Evolutionary conservation across 2,329 filamentous ascomycete genomes (phyloP).

Genomic region (Hysterium pulicare): DNA sequence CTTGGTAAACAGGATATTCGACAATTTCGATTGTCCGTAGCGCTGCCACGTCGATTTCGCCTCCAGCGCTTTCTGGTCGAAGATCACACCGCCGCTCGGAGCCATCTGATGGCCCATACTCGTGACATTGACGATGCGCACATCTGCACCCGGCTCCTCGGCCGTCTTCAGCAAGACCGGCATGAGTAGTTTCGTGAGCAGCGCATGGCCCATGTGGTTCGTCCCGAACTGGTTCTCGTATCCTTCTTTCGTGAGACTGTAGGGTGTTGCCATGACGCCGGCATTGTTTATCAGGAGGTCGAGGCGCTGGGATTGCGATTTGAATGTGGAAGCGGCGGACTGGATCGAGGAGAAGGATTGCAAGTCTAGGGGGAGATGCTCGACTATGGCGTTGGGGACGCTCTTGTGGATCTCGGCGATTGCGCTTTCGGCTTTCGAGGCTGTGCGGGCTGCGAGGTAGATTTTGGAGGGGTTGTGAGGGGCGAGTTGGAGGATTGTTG

Average conservation of each 20-base stretch:
- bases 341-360: slow-evolving; percentile 40
- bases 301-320: slow-evolving; percentile 35
- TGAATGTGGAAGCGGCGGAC: slow-evolving; percentile 36
- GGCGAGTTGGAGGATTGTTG: slow-evolving; percentile 43
- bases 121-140: slow-evolving; percentile 44
- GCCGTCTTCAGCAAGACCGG: slow-evolving; percentile 43
- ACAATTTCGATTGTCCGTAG: slow-evolving; percentile 51
- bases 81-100: slow-evolving; percentile 30
- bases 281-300: slow-evolving; percentile 49
- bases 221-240: slow-evolving; percentile 52
- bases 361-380: slow-evolving; percentile 42
- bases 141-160: slow-evolving; percentile 36
- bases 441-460: slow-evolving; percentile 46
- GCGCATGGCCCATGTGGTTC: slow-evolving; percentile 52
- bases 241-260: slow-evolving; percentile 43
- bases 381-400: slow-evolving; percentile 34
- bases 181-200: slow-evolving; percentile 46
- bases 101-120: slow-evolving; percentile 27
- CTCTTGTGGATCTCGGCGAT: slow-evolving; percentile 38
- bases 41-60: slow-evolving; percentile 30
- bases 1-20: slow-evolving; percentile 47
- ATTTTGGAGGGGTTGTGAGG: slow-evolving; percentile 44
- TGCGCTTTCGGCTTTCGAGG: slow-evolving; percentile 40
- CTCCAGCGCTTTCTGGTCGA: slow-evolving; percentile 32
- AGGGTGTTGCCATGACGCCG: slow-evolving; percentile 40